Percentiles rank a stretch among this genome's conserved stretches.
Conservation (phyloP, 139 green algal species). For the Volvox reticuliferus region DNA sequence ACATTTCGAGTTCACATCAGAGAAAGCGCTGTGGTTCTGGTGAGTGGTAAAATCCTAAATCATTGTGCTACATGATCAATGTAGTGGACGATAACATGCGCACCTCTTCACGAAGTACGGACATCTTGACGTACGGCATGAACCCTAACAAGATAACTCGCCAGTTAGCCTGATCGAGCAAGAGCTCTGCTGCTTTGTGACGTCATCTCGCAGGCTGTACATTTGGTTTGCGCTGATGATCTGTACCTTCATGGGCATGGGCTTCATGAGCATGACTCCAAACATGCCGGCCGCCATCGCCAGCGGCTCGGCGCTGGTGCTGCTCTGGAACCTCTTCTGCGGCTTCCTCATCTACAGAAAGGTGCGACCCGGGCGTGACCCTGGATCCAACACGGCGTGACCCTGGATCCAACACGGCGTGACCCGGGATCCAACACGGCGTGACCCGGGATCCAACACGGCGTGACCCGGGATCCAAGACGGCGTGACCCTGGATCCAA, state of each 20-base stretch:
- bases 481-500: no score
- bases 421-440: no score
- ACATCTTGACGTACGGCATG: not conserved
- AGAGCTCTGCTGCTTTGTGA: not conserved
- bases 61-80: not conserved
- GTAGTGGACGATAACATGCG: not conserved
- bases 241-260: constrained; percentile 50
- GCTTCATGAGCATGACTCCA: constrained; percentile 11
- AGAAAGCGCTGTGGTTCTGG: no score
- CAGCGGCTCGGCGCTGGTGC: constrained; percentile 10
- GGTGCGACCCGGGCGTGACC: not conserved
- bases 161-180: not conserved
- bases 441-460: no score
- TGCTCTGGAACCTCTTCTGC: constrained; percentile 54
- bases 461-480: no score
- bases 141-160: not conserved
- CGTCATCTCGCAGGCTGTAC: constrained; percentile 29
- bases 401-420: no score
- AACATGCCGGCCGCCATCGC: not conserved
- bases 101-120: not conserved
- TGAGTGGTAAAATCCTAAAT: not conserved
- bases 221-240: constrained; percentile 33
- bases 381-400: no score
- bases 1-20: constrained; percentile 46
- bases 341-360: constrained; percentile 19